Percentiles rank a stretch among this genome's conserved stretches.
Evolutionary conservation across 768 basidiomycete species (phyloP).

Genomic region (Mycena capillaripes): DNA sequence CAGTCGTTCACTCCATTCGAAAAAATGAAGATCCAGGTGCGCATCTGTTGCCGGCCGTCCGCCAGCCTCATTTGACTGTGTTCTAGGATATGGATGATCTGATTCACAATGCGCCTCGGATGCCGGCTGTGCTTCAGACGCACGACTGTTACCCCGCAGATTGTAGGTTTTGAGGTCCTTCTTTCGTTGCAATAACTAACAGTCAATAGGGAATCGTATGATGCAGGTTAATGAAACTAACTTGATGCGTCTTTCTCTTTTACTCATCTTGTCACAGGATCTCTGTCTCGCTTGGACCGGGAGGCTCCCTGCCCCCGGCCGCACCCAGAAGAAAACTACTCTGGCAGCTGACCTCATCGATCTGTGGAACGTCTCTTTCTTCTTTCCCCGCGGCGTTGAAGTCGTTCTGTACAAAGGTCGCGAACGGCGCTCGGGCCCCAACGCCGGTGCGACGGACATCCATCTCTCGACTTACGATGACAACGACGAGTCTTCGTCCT

Average conservation of each 20-base stretch:
- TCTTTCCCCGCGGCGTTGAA: slow-evolving; percentile 81
- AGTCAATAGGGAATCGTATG: slow-evolving; percentile 68
- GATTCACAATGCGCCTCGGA: slow-evolving; percentile 73
- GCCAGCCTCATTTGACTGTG: not conserved
- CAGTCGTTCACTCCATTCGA: slow-evolving; percentile 80
- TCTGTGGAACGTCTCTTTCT: slow-evolving; percentile 86
- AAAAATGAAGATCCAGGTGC: slow-evolving; percentile 67
- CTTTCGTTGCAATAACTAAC: not conserved
- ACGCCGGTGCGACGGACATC: slow-evolving; percentile 67
- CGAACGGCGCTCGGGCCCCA: slow-evolving; percentile 80
- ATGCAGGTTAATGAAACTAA: slow-evolving; percentile 68
- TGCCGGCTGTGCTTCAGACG: slow-evolving; percentile 78
- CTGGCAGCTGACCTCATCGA: slow-evolving; percentile 81
- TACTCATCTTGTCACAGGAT: slow-evolving; percentile 60
- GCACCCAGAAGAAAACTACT: slow-evolving; percentile 67
- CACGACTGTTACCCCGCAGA: slow-evolving; percentile 86
- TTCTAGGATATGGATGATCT: slow-evolving; percentile 80
- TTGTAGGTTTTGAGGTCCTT: slow-evolving; percentile 47
- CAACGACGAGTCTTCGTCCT: slow-evolving; percentile 54
- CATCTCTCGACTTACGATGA: slow-evolving; percentile 65
- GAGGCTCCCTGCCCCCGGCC: slow-evolving; percentile 76
- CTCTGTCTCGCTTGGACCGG: slow-evolving; percentile 82
- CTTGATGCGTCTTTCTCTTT: not conserved
- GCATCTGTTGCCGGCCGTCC: not conserved
- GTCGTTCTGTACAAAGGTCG: slow-evolving; percentile 85